Conservation (phyloP, 2,329 filamentous ascomycete genomes). For the Aspergillus puulaauensis region DNA sequence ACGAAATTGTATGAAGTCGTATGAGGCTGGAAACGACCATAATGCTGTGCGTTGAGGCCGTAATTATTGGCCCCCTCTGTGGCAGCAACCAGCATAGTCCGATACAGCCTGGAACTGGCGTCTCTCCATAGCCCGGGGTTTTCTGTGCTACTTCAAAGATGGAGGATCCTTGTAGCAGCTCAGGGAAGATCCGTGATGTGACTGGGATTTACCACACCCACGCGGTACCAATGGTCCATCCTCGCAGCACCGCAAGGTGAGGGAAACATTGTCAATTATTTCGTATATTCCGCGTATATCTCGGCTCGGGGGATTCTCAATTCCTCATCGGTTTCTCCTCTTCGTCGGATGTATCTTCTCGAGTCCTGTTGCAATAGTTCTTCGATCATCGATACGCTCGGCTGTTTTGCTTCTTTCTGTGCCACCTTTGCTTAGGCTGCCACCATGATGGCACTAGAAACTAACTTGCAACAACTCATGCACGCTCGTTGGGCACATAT, state of each 20-base stretch:
- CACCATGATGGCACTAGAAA: not conserved
- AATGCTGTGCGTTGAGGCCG: not conserved
- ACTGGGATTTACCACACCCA: not conserved
- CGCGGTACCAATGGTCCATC: not conserved
- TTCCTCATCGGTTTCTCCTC: not conserved
- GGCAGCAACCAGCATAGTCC: not conserved
- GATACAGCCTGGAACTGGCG: not conserved
- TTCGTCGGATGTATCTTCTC: not conserved
- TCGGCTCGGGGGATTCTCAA: not conserved
- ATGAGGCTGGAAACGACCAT: not conserved
- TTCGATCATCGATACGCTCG: not conserved
- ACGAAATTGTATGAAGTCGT: not conserved
- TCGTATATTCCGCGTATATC: not conserved
- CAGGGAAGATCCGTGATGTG: not conserved
- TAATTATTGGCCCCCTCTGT: not conserved
- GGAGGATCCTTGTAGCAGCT: not conserved
- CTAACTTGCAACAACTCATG: not conserved
- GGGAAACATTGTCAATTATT: not conserved
- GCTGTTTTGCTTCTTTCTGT: conserved; percentile 8
- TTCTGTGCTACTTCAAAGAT: not conserved
- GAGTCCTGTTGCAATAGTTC: not conserved
- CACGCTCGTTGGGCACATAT: not conserved
- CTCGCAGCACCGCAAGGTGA: not conserved
- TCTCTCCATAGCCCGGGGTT: not conserved
- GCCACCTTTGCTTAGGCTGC: not conserved